Conservation (phyloP, 75 land plant genomes). For the Adiantum capillusveneris region DNA sequence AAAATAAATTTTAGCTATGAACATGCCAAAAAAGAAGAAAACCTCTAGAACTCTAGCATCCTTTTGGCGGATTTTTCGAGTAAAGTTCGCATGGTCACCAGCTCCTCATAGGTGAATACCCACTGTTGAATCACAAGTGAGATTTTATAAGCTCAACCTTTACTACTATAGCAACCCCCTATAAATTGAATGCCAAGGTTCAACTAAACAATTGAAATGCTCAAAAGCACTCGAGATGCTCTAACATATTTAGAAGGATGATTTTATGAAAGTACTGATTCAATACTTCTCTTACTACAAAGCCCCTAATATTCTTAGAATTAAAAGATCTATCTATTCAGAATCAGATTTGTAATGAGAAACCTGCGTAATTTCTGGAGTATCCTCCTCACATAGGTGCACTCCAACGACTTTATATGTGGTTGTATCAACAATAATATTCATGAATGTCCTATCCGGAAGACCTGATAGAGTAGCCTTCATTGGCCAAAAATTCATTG, state of each 20-base stretch:
- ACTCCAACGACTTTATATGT: conserved; percentile 84
- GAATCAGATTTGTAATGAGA: background rate
- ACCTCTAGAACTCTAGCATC: conserved; percentile 2
- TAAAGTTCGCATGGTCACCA: conserved; percentile 93
- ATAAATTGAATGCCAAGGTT: background rate
- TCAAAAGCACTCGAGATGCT: no score
- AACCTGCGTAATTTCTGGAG: conserved; percentile 94
- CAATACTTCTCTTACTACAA: no score
- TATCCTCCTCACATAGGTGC: conserved; percentile 96
- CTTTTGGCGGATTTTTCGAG: conserved; percentile 47
- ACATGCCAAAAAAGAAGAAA: conserved; percentile 9
- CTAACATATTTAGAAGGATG: no score
- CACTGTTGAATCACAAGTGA: conserved; percentile 86
- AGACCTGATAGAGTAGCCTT: conserved; percentile 97
- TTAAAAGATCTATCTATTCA: no score
- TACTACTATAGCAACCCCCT: conserved; percentile 97
- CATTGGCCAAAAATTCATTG: conserved; percentile 75
- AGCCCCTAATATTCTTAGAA: no score
- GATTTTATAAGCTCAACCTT: conserved; percentile 91
- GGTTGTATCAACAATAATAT: conserved; percentile 77
- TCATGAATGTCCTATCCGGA: conserved; percentile 86
- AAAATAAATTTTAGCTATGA: no score
- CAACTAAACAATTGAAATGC: no score
- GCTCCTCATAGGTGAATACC: conserved; percentile 96
- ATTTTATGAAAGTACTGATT: no score